A percentile compares a stretch with the other conserved stretches of the same genome.
phyloP scores from a whole-genome alignment of 139 green algal species.

The Volvox africanus region DNA sequence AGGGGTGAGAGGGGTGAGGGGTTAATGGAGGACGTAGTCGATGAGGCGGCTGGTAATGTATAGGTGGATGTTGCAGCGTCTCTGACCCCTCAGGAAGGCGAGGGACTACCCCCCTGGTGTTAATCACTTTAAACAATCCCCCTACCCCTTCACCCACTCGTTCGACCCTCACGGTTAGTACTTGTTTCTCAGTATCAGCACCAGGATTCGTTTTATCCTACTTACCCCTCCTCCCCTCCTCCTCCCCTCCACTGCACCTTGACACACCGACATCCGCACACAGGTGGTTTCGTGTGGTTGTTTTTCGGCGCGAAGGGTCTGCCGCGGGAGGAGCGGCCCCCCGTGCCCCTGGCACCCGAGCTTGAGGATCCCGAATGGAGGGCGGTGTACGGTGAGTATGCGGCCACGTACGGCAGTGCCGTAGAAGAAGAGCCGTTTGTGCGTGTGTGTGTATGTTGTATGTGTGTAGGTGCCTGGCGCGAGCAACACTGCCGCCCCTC shows the following conservation, averaged over 20 bases:
- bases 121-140: too few species aligned
- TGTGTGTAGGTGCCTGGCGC: neutral
- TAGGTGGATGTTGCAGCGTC: too few species aligned
- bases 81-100: too few species aligned
- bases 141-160: too few species aligned
- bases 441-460: neutral
- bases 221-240: neutral
- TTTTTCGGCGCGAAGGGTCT: constrained; percentile 81
- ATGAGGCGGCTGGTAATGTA: too few species aligned
- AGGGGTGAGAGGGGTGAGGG: constrained; percentile 22
- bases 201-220: too few species aligned
- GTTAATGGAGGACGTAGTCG: too few species aligned
- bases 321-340: constrained; percentile 79
- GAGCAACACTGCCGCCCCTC: too few species aligned
- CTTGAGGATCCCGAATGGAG: constrained; percentile 82
- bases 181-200: too few species aligned
- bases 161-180: too few species aligned
- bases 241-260: neutral
- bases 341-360: constrained; percentile 81
- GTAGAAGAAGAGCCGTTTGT: neutral
- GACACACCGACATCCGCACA: neutral
- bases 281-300: constrained; percentile 87
- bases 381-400: constrained; percentile 74
- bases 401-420: too few species aligned
- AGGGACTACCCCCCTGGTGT: too few species aligned